Percentiles rank a stretch among this genome's conserved stretches.
Evolutionary conservation across 1,284 basidiomycete species (phyloP).

Genomic region (Sphagnurus paluster): DNA sequence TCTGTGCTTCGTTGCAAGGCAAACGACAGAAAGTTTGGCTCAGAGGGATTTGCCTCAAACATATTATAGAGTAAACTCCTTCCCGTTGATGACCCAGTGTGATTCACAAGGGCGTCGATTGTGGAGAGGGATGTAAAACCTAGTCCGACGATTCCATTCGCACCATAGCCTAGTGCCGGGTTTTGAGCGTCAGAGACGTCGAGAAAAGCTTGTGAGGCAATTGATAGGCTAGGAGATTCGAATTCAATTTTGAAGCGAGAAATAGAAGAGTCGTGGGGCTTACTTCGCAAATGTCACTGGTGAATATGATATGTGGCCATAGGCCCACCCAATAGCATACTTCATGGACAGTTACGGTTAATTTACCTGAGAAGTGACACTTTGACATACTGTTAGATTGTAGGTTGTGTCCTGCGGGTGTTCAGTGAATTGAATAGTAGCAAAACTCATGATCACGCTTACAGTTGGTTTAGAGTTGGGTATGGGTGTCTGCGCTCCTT

Average conservation of each 20-base stretch:
- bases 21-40: constrained; percentile 80
- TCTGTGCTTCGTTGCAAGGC: constrained; percentile 62
- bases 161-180: constrained; percentile 70
- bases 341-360: constrained; percentile 26
- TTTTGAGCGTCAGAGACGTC: constrained; percentile 62
- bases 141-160: constrained; percentile 73
- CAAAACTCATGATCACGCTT: constrained; percentile 22
- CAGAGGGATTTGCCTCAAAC: constrained; percentile 62
- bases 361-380: neutral
- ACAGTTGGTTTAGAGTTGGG: constrained; percentile 57
- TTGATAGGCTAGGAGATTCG: constrained; percentile 48
- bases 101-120: constrained; percentile 61
- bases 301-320: constrained; percentile 61
- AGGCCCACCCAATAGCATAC: constrained; percentile 81
- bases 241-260: constrained; percentile 7
- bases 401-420: constrained; percentile 37
- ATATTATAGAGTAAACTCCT: constrained; percentile 73
- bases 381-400: constrained; percentile 59
- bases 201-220: constrained; percentile 67
- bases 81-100: constrained; percentile 55
- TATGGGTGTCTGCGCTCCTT: constrained; percentile 48
- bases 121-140: constrained; percentile 75
- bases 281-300: constrained; percentile 69
- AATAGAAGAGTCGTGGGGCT: constrained; percentile 18
- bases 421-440: constrained; percentile 14